A percentile compares a stretch with the other conserved stretches of the same genome.
Evolutionary conservation across 345 rosid species (phyloP).

Genomic region (Trapa bicornis): DNA sequence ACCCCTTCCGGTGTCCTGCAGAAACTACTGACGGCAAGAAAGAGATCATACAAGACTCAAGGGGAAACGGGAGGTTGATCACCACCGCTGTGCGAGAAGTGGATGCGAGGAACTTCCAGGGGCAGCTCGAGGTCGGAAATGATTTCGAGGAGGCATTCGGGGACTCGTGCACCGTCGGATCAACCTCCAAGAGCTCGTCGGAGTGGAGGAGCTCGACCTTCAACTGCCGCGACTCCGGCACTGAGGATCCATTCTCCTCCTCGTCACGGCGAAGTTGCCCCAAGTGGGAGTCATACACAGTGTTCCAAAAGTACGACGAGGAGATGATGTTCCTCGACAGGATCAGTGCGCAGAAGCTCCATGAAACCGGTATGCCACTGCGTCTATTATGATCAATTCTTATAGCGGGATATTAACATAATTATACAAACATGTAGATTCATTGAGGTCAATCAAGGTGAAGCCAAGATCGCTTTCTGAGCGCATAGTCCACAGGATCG

Average conservation of each 20-base stretch:
- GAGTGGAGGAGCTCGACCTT: conserved; percentile 94
- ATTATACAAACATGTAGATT: conserved; percentile 27
- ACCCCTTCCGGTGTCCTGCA: not conserved
- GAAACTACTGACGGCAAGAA: not conserved
- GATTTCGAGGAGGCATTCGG: conserved; percentile 37
- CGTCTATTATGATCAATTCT: too few relatives aligned
- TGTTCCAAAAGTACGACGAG: conserved; percentile 91
- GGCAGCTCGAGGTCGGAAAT: not conserved
- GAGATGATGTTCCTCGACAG: conserved; percentile 84
- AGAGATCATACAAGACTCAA: not conserved
- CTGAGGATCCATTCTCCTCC: conserved; percentile 89
- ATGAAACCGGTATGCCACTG: conserved; percentile 54
- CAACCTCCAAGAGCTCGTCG: conserved; percentile 96
- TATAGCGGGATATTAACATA: not conserved
- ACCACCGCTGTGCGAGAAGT: not conserved
- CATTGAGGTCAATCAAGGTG: conserved; percentile 62
- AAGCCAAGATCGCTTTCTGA: conserved; percentile 85
- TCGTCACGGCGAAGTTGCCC: conserved; percentile 91
- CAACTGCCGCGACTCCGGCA: conserved; percentile 45
- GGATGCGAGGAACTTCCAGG: conserved; percentile 5
- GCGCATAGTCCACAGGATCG: conserved; percentile 64
- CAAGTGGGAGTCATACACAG: conserved; percentile 94
- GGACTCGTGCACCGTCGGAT: conserved; percentile 71
- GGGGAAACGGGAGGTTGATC: conserved; percentile 1
- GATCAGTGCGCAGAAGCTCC: conserved; percentile 81